Evolutionary conservation across 2,329 filamentous ascomycete genomes (phyloP).

Genomic region (Monascus ruber): DNA sequence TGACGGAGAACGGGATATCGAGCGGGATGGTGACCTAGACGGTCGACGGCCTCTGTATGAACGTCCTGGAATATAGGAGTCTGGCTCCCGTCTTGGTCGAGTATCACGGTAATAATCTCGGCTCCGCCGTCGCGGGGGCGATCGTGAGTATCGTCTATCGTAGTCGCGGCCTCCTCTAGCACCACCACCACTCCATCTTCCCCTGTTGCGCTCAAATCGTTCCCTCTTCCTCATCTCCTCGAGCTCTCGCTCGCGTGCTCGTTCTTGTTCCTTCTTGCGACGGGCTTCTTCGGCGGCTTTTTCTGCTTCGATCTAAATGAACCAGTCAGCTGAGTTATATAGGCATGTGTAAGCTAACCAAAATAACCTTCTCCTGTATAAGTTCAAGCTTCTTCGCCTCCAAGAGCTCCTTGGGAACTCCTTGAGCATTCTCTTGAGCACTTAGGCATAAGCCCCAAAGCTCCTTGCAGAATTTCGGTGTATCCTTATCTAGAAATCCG

Average conservation of each 20-base stretch:
- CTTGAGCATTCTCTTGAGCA: conserved; percentile 76
- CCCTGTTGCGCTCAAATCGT: conserved; percentile 28
- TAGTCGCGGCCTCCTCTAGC: conserved; percentile 30
- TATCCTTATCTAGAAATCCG: conserved; percentile 90
- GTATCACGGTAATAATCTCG: conserved; percentile 35
- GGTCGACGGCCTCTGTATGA: conserved; percentile 27
- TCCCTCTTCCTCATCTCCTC: conserved; percentile 52
- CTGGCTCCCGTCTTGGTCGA: conserved; percentile 40
- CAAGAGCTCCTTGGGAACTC: conserved; percentile 84
- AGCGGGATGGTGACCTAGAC: conserved; percentile 23
- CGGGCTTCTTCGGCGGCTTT: conserved; percentile 66
- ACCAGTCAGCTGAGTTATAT: conserved; percentile 1
- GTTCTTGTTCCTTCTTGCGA: conserved; percentile 58
- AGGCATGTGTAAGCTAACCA: neutral
- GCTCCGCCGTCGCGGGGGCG: conserved; percentile 39
- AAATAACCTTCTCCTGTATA: conserved; percentile 75
- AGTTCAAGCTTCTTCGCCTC: conserved; percentile 95
- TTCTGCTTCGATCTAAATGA: conserved; percentile 62
- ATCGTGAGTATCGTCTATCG: conserved; percentile 43
- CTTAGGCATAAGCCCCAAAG: conserved; percentile 86
- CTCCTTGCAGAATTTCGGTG: conserved; percentile 78
- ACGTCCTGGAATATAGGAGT: conserved; percentile 46
- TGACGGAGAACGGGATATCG: conserved; percentile 21
- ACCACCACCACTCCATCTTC: conserved; percentile 25
- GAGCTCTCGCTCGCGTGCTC: conserved; percentile 59